Conservation (phyloP, 208 protist genomes). For the Acanthamoeba polyphaga region DNA sequence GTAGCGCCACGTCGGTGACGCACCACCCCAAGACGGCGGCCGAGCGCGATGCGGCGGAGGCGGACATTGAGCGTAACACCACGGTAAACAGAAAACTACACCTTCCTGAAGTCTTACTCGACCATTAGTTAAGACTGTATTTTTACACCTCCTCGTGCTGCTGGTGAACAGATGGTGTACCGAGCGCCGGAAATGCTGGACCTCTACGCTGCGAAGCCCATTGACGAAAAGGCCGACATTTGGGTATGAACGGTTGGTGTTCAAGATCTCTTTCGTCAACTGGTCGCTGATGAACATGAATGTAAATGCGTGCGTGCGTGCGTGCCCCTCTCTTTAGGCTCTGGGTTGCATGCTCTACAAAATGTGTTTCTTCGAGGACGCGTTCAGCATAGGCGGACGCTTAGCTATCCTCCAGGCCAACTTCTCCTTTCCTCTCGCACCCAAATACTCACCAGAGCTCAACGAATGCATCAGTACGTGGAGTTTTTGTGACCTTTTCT, state of each 20-base stretch:
- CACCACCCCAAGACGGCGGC: conserved; percentile 44
- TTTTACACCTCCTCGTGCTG: too few species aligned
- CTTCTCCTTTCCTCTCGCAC: conserved; percentile 24
- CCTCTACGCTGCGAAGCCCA: conserved; percentile 49
- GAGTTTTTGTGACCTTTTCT: not conserved
- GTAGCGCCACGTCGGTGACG: conserved; percentile 27
- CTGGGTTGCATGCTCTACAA: conserved; percentile 73
- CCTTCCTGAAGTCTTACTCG: not conserved
- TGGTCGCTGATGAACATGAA: not conserved
- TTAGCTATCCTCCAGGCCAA: conserved; percentile 64
- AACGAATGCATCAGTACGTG: conserved; percentile 43
- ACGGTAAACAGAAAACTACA: not conserved
- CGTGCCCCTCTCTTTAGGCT: not conserved
- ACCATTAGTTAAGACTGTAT: not conserved
- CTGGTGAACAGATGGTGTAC: conserved; percentile 37
- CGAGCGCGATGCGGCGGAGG: conserved; percentile 53
- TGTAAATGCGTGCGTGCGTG: not conserved
- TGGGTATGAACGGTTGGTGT: conserved; percentile 15
- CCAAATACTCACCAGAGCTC: conserved; percentile 52
- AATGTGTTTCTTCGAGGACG: conserved; percentile 75
- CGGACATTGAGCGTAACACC: conserved; percentile 68
- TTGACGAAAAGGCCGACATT: conserved; percentile 69
- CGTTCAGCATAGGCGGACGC: conserved; percentile 57
- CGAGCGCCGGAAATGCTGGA: conserved; percentile 72
- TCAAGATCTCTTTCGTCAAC: too few species aligned